These are phyloP conservation scores for Symbiodinium pilosum DNA, from an alignment of 73 alveolate genomes.

Conservation along the genomic window DNA sequence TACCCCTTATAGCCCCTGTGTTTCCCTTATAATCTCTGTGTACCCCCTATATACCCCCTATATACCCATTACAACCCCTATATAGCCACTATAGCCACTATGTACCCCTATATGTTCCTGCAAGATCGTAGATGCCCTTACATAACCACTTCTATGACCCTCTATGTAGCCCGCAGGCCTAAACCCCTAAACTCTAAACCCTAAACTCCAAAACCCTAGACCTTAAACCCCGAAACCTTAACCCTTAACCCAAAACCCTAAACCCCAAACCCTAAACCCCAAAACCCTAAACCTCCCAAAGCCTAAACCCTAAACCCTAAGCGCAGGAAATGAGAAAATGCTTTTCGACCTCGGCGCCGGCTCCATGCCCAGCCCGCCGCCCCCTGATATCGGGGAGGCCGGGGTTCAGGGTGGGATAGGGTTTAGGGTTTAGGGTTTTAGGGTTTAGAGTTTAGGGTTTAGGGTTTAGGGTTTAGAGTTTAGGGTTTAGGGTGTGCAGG, in stretches of 20 bases:
- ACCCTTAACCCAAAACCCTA: not conserved
- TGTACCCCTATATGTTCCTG: not conserved
- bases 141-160: not conserved
- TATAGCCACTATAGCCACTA: not conserved
- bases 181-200: not conserved
- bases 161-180: not conserved
- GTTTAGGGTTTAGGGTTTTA: not conserved
- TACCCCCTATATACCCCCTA: not conserved
- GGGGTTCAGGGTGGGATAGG: not conserved
- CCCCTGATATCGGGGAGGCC: constrained; percentile 83
- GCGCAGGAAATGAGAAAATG: constrained; percentile 80
- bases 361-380: constrained; percentile 84
- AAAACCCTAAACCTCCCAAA: not conserved
- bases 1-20: no score
- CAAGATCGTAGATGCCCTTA: not conserved
- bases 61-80: not conserved
- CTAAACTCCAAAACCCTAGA: not conserved
- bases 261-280: not conserved
- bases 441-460: not conserved
- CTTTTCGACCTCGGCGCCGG: constrained; percentile 79
- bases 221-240: not conserved
- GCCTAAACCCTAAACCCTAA: not conserved
- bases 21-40: no score
- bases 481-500: not conserved
- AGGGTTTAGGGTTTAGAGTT: not conserved